These are phyloP conservation scores for Globisporangium uncinulatum DNA, from an alignment of 352 stramenopile genomes.

Conservation along the genomic window DNA sequence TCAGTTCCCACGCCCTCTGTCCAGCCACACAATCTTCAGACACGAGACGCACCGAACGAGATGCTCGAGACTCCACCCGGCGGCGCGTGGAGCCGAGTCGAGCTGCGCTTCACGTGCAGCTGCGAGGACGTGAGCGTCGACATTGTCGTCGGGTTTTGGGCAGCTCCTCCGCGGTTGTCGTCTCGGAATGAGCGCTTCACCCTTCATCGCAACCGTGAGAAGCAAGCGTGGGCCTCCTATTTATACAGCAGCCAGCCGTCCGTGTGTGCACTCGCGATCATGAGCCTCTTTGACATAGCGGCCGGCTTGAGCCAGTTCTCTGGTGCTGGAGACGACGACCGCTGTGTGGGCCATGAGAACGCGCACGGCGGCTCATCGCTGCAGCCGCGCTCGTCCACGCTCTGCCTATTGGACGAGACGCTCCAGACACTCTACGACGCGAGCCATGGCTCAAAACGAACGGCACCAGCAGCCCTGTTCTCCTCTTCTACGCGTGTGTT, in stretches of 20 bases:
- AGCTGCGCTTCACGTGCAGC: slow-evolving; percentile 73
- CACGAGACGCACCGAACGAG: slow-evolving; percentile 42
- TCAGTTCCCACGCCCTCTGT: neutral
- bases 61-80: slow-evolving; percentile 61
- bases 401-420: slow-evolving; percentile 47
- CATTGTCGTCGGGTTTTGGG: slow-evolving; percentile 23
- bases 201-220: neutral
- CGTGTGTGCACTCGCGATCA: slow-evolving; percentile 14
- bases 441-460: neutral
- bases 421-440: slow-evolving; percentile 42
- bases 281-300: slow-evolving; percentile 60
- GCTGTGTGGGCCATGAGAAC: neutral
- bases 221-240: neutral
- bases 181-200: neutral
- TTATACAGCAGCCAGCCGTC: neutral
- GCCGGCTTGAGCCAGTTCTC: slow-evolving; percentile 42
- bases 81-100: slow-evolving; percentile 63
- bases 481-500: neutral
- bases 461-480: neutral
- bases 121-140: slow-evolving; percentile 76
- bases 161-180: neutral
- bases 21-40: neutral
- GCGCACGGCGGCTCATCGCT: neutral
- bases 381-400: slow-evolving; percentile 13
- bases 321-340: neutral